Base-by-base conservation (phyloP, 768 basidiomycete genomes). In the Pisolithus orientalis region DNA sequence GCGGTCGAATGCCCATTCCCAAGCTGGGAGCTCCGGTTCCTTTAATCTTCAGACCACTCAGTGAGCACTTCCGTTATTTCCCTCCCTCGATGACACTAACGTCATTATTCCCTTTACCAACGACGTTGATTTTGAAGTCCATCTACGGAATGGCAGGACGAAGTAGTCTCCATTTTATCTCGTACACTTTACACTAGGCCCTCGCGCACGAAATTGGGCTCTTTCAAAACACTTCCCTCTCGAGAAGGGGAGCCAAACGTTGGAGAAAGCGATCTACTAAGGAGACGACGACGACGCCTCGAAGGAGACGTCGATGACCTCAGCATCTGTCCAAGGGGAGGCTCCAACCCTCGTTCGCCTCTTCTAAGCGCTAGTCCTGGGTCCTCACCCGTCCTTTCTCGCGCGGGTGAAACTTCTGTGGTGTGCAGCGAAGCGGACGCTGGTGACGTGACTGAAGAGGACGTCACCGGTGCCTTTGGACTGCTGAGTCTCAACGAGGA, bases 401-500 rank as follows among this genome's bases (percentile, higher is more conserved):
- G 51, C 25, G 39, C 58, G 0, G 52, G 52, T 32, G 9, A 28
- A 34, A 16, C 25, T 5, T 57, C 59, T 32, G 58, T 56, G 17
- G 64, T 54, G 43, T 59, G 60, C 39, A 56, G 60, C 6, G 57
- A 60, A 59, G 65, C 57, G 6, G 50, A 59, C 25, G 66, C 73
- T 59, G 65, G 71, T 3, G 66, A 66, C 17, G 62, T 64, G 7
- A 65, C 68, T 37, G 75, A 76, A 44, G 74, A 73, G 40, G 75
- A 77, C 49, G 64, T 86, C 3, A 75, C 79, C 31, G 82, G 84
- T 52, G 90, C 89, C 28, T 78, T 93, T 5, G 92, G 92, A 2
- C 90, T 94, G 68, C 73, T 94, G 53, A 89, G 87, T 56, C 61
- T 94, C 59, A 92, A 94, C 60, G 92, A 94, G 70, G 87, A 93